These are phyloP conservation scores for Populus hybrid DNA, from an alignment of 441 rosid species.

Conservation along the genomic window DNA sequence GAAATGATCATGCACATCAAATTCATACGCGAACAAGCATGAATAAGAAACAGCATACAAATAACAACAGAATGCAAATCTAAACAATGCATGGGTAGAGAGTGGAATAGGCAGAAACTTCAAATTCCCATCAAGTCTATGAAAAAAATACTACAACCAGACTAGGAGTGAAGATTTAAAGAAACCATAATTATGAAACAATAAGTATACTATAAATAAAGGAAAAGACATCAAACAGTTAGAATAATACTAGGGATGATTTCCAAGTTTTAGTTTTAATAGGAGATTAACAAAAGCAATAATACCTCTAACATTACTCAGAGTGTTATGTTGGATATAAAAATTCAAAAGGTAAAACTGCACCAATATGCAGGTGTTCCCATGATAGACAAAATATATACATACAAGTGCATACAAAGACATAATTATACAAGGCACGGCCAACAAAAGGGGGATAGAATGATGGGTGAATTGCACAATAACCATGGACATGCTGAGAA, in stretches of 20 bases:
- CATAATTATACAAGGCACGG: not conserved
- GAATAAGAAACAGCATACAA: slow-evolving; percentile 2
- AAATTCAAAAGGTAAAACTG: not conserved
- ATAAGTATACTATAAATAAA: not conserved
- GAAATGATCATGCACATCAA: slow-evolving; percentile 12
- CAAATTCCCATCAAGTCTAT: not conserved
- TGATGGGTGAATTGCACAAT: not conserved
- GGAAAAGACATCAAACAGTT: not conserved
- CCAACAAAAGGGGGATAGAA: not conserved
- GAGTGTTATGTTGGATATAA: not conserved
- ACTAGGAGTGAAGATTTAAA: no score
- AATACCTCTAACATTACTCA: not conserved
- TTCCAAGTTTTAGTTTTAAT: not conserved
- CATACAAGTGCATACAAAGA: not conserved
- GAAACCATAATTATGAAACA: not conserved
- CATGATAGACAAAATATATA: not conserved
- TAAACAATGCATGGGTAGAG: not conserved
- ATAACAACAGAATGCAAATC: not conserved
- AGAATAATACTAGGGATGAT: not conserved
- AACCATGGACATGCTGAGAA: not conserved
- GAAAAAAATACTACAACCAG: not conserved
- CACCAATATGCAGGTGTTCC: not conserved
- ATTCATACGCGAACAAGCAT: slow-evolving; percentile 2
- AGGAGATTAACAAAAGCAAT: not conserved
- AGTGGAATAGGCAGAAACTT: not conserved